Base-by-base conservation (phyloP, 441 rosid genomes). In the Populus hybrid region DNA sequence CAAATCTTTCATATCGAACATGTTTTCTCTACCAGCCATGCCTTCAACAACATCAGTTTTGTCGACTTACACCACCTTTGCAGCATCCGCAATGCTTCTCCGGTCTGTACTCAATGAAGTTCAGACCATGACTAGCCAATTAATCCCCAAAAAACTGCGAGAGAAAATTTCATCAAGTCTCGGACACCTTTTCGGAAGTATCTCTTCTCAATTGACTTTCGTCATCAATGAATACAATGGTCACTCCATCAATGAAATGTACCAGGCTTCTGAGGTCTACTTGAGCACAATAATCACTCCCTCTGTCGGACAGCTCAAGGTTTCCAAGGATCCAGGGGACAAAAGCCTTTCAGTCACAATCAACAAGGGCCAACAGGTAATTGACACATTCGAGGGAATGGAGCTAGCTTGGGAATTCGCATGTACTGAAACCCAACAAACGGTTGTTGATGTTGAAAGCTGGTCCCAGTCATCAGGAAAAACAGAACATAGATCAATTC, bases 31-130 rank as follows among this genome's bases (percentile, higher is more conserved):
- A 14, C 4, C 74, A 73, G 63, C 23, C 65, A 75, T 80, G 50
- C 63, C 82, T 54, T 76, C 84, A 67, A 76, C 84, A 30, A 6
- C 80, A 0, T 78, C 82, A 24, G 64, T 83, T 23, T 28, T 83
- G 6, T 75, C 82, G 0, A 72, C 77, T 18, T 80, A 69, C 81
- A 73, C 83, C 9, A 46, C 82, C 8, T 67, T 80, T 7, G 73
- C 85, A 2, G 85, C 84, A 0, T 78, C 82, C 5, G 72, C 83
- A 16, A 76, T 82, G 85, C 80, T 82, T 32, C 69, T 78, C 36
- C 18, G 76, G 24, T 70, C 80, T 7, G 36, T 76, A 12, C 28
- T 76, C 24, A 35, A 5, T 4, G 84, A 85, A 34, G 6, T 76
- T 7, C 76, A 77, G 16, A 46, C 77, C 36, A 1, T 73, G 26